These are phyloP conservation scores for Yamadazyma triangularis DNA, from an alignment of 1,139 yeast species.

Conservation along the genomic window DNA sequence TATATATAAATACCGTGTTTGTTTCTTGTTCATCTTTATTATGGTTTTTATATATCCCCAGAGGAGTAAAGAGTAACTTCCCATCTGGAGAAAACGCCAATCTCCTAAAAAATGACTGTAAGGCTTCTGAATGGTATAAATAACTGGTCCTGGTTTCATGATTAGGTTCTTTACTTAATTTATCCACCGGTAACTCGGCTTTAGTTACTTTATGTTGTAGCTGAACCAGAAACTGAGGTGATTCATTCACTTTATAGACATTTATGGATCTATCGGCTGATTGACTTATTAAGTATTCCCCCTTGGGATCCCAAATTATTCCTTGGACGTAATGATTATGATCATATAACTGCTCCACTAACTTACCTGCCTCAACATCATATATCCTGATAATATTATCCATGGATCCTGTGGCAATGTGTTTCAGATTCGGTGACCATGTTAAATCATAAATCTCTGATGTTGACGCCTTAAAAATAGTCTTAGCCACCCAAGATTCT, in stretches of 20 bases:
- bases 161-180: conserved; percentile 1
- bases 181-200: conserved; percentile 14
- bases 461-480: conserved; percentile 53
- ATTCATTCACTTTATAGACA: conserved; percentile 35
- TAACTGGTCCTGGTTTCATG: conserved; percentile 2
- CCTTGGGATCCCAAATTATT: conserved; percentile 88
- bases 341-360: conserved; percentile 60
- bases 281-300: conserved; percentile 76
- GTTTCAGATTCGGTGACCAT: conserved; percentile 84
- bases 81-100: conserved; percentile 91
- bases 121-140: conserved; percentile 78
- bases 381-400: conserved; percentile 78
- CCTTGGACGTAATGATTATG: conserved; percentile 94
- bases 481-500: conserved; percentile 68
- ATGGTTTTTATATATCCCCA: conserved; percentile 55
- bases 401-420: conserved; percentile 85
- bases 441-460: conserved; percentile 85
- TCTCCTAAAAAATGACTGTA: conserved; percentile 86
- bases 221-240: not conserved
- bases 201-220: conserved; percentile 10
- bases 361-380: conserved; percentile 50
- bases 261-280: conserved; percentile 84
- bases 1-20: conserved; percentile 75
- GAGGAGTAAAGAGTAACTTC: conserved; percentile 69
- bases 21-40: conserved; percentile 8